Percentiles rank a stretch among this genome's conserved stretches.
phyloP scores from a whole-genome alignment of 1,284 basidiomycete species.

The Schizopora paradoxa region DNA sequence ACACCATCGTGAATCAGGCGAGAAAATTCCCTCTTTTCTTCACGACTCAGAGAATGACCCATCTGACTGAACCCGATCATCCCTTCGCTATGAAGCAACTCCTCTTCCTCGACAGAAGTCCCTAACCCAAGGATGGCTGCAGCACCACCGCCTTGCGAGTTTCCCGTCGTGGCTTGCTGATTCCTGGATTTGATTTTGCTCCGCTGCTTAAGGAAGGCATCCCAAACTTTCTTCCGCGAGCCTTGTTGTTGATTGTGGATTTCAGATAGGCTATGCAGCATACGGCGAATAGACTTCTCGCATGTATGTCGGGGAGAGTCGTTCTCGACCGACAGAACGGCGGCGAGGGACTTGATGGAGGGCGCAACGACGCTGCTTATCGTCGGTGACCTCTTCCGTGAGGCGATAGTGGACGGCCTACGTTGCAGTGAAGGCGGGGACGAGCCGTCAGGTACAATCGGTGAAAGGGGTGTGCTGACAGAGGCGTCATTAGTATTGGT shows the following conservation, averaged over 20 bases:
- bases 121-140: slow-evolving; percentile 61
- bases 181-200: slow-evolving; percentile 41
- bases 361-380: slow-evolving; percentile 26
- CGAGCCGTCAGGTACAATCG: not conserved
- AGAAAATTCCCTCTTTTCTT: slow-evolving; percentile 78
- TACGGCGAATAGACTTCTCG: slow-evolving; percentile 66
- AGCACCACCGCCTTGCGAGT: slow-evolving; percentile 35
- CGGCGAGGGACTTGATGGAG: slow-evolving; percentile 32
- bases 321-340: slow-evolving; percentile 49
- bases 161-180: slow-evolving; percentile 21
- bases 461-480: slow-evolving; percentile 6
- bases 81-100: slow-evolving; percentile 66
- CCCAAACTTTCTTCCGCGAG: slow-evolving; percentile 79
- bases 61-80: slow-evolving; percentile 88
- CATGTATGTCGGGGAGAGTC: slow-evolving; percentile 68
- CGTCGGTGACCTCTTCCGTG: slow-evolving; percentile 41
- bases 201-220: slow-evolving; percentile 74
- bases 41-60: slow-evolving; percentile 64
- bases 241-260: slow-evolving; percentile 84
- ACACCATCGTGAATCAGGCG: slow-evolving; percentile 79
- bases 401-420: slow-evolving; percentile 46
- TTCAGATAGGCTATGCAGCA: slow-evolving; percentile 78
- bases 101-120: slow-evolving; percentile 59
- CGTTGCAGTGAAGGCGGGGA: slow-evolving; percentile 23
- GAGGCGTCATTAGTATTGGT: slow-evolving; percentile 7